phyloP scores from a whole-genome alignment of 2,329 filamentous ascomycete genomes.

The Curvularia sp. region DNA sequence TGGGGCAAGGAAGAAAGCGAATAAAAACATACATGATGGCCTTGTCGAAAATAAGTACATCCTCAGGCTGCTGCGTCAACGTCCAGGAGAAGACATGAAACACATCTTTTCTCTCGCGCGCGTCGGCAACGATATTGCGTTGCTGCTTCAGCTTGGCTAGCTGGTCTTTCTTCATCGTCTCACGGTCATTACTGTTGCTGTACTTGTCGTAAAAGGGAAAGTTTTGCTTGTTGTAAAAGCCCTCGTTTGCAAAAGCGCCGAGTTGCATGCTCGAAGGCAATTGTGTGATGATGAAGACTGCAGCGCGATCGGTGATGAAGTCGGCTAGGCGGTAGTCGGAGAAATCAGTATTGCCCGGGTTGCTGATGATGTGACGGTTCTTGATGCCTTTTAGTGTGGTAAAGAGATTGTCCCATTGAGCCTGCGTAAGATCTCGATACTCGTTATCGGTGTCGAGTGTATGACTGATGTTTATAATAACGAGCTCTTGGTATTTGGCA shows the following conservation, averaged over 20 bases:
- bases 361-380: conserved; percentile 47
- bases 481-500: conserved; percentile 54
- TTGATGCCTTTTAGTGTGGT: conserved; percentile 53
- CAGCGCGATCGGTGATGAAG: conserved; percentile 49
- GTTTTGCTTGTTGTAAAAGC: conserved; percentile 45
- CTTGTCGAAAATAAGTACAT: conserved; percentile 43
- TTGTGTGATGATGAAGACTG: conserved; percentile 49
- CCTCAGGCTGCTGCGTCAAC: conserved; percentile 45
- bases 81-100: conserved; percentile 51
- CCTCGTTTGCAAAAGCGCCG: conserved; percentile 42
- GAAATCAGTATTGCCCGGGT: conserved; percentile 40
- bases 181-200: conserved; percentile 45
- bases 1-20: too few species aligned
- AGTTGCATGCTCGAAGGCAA: conserved; percentile 40
- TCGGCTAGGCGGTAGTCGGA: conserved; percentile 44
- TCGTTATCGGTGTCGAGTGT: conserved; percentile 53
- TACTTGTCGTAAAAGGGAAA: conserved; percentile 49
- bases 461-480: conserved; percentile 59
- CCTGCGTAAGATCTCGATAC: conserved; percentile 49
- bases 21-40: conserved; percentile 36
- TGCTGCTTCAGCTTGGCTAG: conserved; percentile 46
- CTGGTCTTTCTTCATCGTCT: conserved; percentile 49
- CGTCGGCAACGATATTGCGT: conserved; percentile 38
- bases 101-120: conserved; percentile 34
- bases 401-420: conserved; percentile 56